phyloP scores from a whole-genome alignment of 495 filamentous ascomycete genomes.

The Talaromyces liani region DNA sequence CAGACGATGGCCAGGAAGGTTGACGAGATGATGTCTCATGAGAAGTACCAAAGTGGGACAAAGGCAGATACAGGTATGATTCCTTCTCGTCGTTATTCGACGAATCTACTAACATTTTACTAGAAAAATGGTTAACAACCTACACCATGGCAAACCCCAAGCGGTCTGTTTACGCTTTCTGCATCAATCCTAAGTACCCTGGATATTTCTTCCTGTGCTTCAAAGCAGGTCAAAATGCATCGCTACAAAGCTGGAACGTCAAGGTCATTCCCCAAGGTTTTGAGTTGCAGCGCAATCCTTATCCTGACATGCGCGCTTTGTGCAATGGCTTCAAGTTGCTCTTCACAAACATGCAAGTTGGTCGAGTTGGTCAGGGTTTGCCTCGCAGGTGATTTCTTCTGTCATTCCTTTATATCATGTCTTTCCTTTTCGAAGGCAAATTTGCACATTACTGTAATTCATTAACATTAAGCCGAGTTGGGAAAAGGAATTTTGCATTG shows the following conservation, averaged over 20 bases:
- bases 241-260: conserved; percentile 73
- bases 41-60: conserved; percentile 78
- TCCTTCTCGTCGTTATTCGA: conserved; percentile 3
- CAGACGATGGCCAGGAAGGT: conserved; percentile 98
- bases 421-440: not conserved
- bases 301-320: conserved; percentile 87
- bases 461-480: not conserved
- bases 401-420: not conserved
- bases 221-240: conserved; percentile 72
- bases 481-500: not conserved
- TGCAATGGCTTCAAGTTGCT: conserved; percentile 81
- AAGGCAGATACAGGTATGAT: conserved; percentile 77
- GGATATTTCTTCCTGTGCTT: conserved; percentile 95
- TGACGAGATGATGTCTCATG: conserved; percentile 86
- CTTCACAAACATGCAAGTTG: conserved; percentile 47
- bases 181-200: conserved; percentile 81
- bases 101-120: conserved; percentile 22
- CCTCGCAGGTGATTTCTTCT: conserved; percentile 7
- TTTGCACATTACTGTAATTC: not conserved
- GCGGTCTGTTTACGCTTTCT: conserved; percentile 89
- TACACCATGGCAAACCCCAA: conserved; percentile 95
- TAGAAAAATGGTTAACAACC: conserved; percentile 90
- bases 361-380: conserved; percentile 10
- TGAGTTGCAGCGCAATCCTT: conserved; percentile 76
- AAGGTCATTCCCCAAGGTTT: conserved; percentile 86